Base-by-base conservation (phyloP, 306 rosid genomes). In the Hippophae gyantsensis region DNA sequence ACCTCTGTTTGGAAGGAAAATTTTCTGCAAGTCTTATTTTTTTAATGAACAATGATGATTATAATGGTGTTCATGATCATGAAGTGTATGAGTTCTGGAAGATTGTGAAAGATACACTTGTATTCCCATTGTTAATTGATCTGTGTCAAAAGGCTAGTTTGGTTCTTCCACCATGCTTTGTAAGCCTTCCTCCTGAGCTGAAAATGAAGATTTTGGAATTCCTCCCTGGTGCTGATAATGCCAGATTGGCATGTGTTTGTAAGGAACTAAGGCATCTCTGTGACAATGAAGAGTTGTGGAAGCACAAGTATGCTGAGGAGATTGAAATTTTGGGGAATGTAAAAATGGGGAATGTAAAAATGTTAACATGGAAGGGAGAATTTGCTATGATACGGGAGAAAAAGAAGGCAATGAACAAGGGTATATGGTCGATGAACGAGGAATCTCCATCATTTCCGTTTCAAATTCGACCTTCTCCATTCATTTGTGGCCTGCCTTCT, bases 81-180 rank as follows among this genome's bases (percentile, higher is more conserved):
- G 79, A 81, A 9, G 58, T 81, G 54, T 78, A 74, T 58, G 84
- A 85, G 60, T 71, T 87, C 42, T 90, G 98, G 98, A 90, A 73
- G 74, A 67, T 63, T 62, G 87, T 79, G 64, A 87, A 82, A 58
- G 98, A 90, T 73, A 73, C 70, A 70, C 78, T 90, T 67, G 88
- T 73, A 45, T 70, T 79, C 65, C 98, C 98, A 8, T 77, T 90
- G 14, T 57, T 85, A 54, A 90, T 85, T 62, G 92, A 90, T 68
- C 77, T 90, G 10, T 87, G 95, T 60, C 84, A 74, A 32, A 74
- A 72, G 72, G 74, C 86, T 26, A 83, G 89, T 14, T 63, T 90
- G 52, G 73, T 54, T 1, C 61, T 79, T 38, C 98, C 98, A 0
- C 78, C 96, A 0, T 78, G 92, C 63, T 76, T 90, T 13, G 76